Evolutionary conservation across 148 eudicot genomes (phyloP).

Genomic region (Rhododendron vialii): DNA sequence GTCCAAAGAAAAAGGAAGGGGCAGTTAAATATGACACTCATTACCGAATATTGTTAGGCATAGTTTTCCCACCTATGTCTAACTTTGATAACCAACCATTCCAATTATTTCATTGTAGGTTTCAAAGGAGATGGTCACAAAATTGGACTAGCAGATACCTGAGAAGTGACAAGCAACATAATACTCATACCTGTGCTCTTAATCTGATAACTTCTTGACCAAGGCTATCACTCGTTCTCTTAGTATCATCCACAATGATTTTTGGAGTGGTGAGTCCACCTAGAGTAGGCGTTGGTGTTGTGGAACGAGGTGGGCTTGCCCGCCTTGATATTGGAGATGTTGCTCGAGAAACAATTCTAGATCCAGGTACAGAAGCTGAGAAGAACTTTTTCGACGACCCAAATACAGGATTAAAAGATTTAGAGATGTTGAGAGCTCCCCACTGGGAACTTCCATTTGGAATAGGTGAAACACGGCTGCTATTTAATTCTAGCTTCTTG

Average conservation of each 20-base stretch:
- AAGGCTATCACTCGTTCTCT: constrained; percentile 55
- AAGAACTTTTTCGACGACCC: constrained; percentile 93
- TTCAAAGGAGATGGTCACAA: not conserved
- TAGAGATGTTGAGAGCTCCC: constrained; percentile 76
- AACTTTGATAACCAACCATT: not conserved
- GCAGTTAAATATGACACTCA: not conserved
- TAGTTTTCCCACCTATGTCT: not conserved
- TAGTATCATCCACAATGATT: constrained; percentile 48
- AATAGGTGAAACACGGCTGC: constrained; percentile 94
- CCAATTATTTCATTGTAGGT: not conserved
- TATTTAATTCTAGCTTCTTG: constrained; percentile 78
- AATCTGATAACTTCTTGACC: constrained; percentile 66
- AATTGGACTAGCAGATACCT: not conserved
- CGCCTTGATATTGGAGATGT: constrained; percentile 94
- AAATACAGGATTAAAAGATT: constrained; percentile 82
- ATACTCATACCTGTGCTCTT: constrained; percentile 66
- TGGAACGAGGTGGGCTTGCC: constrained; percentile 91
- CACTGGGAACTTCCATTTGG: constrained; percentile 84
- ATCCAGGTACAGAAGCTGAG: constrained; percentile 99
- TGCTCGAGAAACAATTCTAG: constrained; percentile 95
- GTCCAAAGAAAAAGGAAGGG: constrained; percentile 9
- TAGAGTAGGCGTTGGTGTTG: constrained; percentile 89
- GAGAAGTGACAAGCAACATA: not conserved
- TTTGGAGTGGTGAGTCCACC: constrained; percentile 83
- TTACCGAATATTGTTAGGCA: not conserved